phyloP scores from a whole-genome alignment of 495 filamentous ascomycete genomes.

The Lasiosphaeria miniovina region DNA sequence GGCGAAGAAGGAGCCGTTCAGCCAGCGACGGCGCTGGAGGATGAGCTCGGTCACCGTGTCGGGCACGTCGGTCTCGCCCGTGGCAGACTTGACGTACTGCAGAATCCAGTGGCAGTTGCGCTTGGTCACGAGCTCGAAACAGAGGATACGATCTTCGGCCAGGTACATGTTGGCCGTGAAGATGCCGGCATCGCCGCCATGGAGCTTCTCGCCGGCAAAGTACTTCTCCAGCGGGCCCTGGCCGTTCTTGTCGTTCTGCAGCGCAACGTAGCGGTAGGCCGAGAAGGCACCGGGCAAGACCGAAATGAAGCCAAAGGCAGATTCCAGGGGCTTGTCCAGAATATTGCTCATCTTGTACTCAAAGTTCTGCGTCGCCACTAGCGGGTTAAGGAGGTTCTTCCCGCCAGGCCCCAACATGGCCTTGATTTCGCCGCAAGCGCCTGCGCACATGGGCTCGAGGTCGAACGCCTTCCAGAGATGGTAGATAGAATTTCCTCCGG shows the following conservation, averaged over 20 bases:
- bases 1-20: slow-evolving; percentile 98
- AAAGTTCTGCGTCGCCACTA: slow-evolving; percentile 97
- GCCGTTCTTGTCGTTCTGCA: slow-evolving; percentile 95
- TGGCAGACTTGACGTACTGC: slow-evolving; percentile 96
- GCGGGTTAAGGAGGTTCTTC: slow-evolving; percentile 86
- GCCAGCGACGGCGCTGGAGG: slow-evolving; percentile 91
- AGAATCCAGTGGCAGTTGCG: slow-evolving; percentile 95
- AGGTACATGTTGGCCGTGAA: slow-evolving; percentile 99
- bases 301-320: slow-evolving; percentile 95
- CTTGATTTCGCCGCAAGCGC: slow-evolving; percentile 98
- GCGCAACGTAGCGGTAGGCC: slow-evolving; percentile 87
- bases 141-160: slow-evolving; percentile 97
- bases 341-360: slow-evolving; percentile 99
- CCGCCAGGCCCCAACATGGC: slow-evolving; percentile 89
- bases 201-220: slow-evolving; percentile 96
- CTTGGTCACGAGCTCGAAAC: slow-evolving; percentile 97
- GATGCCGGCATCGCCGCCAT: slow-evolving; percentile 89
- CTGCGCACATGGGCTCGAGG: slow-evolving; percentile 92
- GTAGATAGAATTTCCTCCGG: slow-evolving; percentile 91
- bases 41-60: slow-evolving; percentile 93
- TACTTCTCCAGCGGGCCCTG: slow-evolving; percentile 94
- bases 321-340: slow-evolving; percentile 95
- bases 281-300: slow-evolving; percentile 98
- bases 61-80: slow-evolving; percentile 97
- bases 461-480: slow-evolving; percentile 99